Percentiles rank a stretch among this genome's conserved stretches.
phyloP scores from a whole-genome alignment of 2,329 filamentous ascomycete species.

The Xylariales sp. region DNA sequence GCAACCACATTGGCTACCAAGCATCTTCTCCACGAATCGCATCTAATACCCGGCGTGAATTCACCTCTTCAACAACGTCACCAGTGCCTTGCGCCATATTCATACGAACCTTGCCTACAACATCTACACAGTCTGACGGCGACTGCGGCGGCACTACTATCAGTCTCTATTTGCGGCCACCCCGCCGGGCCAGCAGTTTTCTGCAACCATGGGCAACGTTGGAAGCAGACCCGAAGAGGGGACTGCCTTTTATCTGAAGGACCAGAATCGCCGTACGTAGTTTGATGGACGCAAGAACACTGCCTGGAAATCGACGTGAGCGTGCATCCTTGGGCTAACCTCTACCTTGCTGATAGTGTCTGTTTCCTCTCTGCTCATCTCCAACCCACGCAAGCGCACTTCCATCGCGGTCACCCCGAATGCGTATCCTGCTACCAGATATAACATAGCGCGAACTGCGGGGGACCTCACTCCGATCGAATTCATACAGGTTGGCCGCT shows the following conservation, averaged over 20 bases:
- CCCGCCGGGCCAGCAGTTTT: slow-evolving; percentile 20
- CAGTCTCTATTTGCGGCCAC: slow-evolving; percentile 12
- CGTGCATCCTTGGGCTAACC: not conserved
- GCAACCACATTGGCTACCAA: slow-evolving; percentile 4
- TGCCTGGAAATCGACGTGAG: not conserved
- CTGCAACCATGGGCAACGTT: slow-evolving; percentile 79
- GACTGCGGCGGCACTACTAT: no score
- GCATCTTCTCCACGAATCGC: not conserved
- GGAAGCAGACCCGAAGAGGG: slow-evolving; percentile 85
- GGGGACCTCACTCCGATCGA: slow-evolving; percentile 77
- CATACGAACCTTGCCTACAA: not conserved
- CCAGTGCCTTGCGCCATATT: not conserved
- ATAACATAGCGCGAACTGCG: slow-evolving; percentile 65
- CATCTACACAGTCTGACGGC: no score
- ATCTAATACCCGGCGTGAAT: not conserved
- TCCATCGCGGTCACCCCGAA: slow-evolving; percentile 79
- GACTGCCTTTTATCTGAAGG: slow-evolving; percentile 75
- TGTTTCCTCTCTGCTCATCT: slow-evolving; percentile 77
- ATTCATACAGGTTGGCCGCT: slow-evolving; percentile 75
- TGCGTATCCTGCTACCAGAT: slow-evolving; percentile 77
- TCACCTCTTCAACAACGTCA: not conserved
- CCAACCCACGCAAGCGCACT: slow-evolving; percentile 72
- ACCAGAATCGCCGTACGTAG: slow-evolving; percentile 87
- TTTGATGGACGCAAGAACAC: no score
- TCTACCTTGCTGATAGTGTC: slow-evolving; percentile 56